Conservation (phyloP, 257 asterid genomes). For the Plantago major region DNA sequence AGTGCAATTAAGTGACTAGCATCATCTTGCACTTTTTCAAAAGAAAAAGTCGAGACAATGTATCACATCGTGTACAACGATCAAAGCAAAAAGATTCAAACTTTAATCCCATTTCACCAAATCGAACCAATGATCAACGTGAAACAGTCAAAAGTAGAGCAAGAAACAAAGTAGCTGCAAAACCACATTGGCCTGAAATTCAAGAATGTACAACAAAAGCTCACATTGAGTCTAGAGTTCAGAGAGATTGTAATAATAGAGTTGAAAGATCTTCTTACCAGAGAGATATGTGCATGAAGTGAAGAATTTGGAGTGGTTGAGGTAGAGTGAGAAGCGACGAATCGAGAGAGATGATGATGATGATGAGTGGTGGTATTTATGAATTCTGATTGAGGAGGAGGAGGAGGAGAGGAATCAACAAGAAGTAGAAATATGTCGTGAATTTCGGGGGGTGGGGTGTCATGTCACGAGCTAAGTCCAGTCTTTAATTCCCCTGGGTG, state of each 20-base stretch:
- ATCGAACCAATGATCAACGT: constrained; percentile 5
- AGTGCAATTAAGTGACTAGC: neutral
- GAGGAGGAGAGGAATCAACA: constrained; percentile 12
- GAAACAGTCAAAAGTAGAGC: neutral
- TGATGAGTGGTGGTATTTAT: constrained; percentile 18
- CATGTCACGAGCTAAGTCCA: constrained; percentile 45
- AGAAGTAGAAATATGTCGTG: constrained; percentile 27
- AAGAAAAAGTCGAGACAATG: constrained; percentile 8
- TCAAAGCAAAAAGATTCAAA: neutral
- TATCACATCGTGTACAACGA: neutral
- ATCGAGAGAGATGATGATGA: constrained; percentile 9
- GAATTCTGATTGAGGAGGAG: neutral
- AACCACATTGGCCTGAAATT: neutral
- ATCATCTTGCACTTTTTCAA: neutral
- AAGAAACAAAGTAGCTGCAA: neutral
- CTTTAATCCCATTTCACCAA: neutral
- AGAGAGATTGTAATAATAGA: neutral
- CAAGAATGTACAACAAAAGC: constrained; percentile 1
- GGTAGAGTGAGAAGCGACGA: constrained; percentile 10
- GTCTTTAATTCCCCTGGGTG: too few species aligned
- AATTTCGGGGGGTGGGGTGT: constrained; percentile 47
- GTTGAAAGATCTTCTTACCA: neutral
- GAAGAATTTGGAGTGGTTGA: neutral
- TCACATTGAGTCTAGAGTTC: neutral
- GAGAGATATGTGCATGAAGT: neutral